Conservation (phyloP, 371 early-diverging fungal species). For the Dichotomocladium elegans region DNA sequence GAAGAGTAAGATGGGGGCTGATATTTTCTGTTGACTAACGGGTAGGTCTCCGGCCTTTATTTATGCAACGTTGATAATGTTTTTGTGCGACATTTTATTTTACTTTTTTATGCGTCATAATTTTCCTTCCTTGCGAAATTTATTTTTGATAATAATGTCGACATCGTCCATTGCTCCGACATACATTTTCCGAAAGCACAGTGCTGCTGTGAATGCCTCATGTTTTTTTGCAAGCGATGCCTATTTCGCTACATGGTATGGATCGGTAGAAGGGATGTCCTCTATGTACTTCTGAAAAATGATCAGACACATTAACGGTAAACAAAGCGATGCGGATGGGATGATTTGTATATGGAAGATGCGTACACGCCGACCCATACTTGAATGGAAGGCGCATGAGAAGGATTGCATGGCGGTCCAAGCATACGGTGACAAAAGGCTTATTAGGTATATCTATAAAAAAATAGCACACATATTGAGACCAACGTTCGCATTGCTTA, state of each 20-base stretch:
- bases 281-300: neutral
- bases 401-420: conserved; percentile 25
- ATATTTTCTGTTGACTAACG: too few relatives aligned
- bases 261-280: too few relatives aligned
- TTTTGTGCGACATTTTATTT: too few relatives aligned
- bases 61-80: too few relatives aligned
- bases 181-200: conserved; percentile 35
- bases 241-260: conserved; percentile 31
- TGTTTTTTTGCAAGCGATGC: conserved; percentile 20
- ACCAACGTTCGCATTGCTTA: neutral
- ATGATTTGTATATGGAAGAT: conserved; percentile 36
- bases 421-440: conserved; percentile 6
- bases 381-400: conserved; percentile 41
- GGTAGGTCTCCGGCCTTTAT: too few relatives aligned
- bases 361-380: conserved; percentile 27
- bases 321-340: conserved; percentile 36
- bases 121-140: too few relatives aligned
- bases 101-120: too few relatives aligned
- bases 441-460: conserved; percentile 27
- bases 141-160: too few relatives aligned
- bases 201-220: conserved; percentile 21
- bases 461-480: neutral
- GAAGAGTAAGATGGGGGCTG: too few relatives aligned
- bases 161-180: conserved; percentile 17
- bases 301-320: neutral